phyloP scores from a whole-genome alignment of 805 yeast genomes.

The Sugiyamaella boreocaroliniensis region DNA sequence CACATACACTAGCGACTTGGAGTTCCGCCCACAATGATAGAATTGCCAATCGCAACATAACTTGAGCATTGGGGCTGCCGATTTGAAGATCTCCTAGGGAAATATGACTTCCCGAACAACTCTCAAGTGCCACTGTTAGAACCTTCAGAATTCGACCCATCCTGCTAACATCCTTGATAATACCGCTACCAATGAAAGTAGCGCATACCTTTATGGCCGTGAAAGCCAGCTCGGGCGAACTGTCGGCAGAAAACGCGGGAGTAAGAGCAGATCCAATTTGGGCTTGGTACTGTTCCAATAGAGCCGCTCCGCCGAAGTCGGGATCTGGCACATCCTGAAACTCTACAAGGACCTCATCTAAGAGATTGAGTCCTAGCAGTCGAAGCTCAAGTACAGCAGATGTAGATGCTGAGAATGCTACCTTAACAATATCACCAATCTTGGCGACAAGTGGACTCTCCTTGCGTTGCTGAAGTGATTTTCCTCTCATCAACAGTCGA shows the following conservation, averaged over 20 bases:
- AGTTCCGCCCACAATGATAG: constrained; percentile 39
- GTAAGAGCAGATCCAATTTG: constrained; percentile 84
- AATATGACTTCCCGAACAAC: constrained; percentile 35
- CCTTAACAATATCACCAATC: constrained; percentile 57
- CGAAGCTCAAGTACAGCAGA: constrained; percentile 57
- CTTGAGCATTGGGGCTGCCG: constrained; percentile 31
- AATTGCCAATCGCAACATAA: constrained; percentile 32
- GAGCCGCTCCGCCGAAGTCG: constrained; percentile 58
- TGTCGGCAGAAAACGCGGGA: constrained; percentile 73
- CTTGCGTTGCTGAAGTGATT: constrained; percentile 18
- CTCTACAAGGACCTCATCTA: constrained; percentile 54
- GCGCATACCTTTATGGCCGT: constrained; percentile 75
- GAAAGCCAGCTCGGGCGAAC: constrained; percentile 66
- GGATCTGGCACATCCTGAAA: constrained; percentile 65
- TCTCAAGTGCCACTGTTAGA: constrained; percentile 60
- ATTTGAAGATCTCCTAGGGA: constrained; percentile 32
- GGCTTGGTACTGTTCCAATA: constrained; percentile 89
- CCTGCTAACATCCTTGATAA: constrained; percentile 42
- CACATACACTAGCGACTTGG: constrained; percentile 25
- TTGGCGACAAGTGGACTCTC: constrained; percentile 21
- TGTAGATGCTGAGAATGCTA: constrained; percentile 77
- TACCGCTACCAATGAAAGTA: constrained; percentile 58
- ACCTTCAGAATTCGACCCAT: constrained; percentile 55
- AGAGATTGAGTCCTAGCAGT: constrained; percentile 55
- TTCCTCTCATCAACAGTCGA: constrained; percentile 16